Base-by-base conservation (phyloP, 1,284 basidiomycete species). In the Marasmius sp. region DNA sequence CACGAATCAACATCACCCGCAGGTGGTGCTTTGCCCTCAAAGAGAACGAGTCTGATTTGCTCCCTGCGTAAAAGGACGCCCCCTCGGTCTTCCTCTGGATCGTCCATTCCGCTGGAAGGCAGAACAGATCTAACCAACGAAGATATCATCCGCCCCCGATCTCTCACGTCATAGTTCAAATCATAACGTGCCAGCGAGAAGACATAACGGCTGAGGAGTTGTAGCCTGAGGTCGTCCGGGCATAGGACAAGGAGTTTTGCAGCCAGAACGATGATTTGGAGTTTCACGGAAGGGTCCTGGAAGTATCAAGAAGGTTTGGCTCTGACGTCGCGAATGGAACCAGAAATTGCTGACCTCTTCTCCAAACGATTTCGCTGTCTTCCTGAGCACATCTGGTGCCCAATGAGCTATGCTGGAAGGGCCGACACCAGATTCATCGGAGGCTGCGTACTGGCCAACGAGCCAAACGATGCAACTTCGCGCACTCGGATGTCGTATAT, bases 181-280 rank as follows among this genome's bases (percentile, higher is more conserved):
- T 98, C 96, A 73, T 95, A 98, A 60, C 91, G 84, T 1, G 93
- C 94, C n/a, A 97, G 83, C 0, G 85, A 82, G 66, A 95, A 86
- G 14, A 94, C 84, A 70, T 97, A 93, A 60, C 81, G 83, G 58
- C 81, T 81, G 57, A 97, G 73, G 38, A 86, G 72, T 64, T 73
- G 70, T 9, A 92, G 66, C 0, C 75, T 81, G 51, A 75, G 74
- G 55, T 87, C 79, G 1, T 76, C 74, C 2, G 91, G 87, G n/a
- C 81, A 84, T 12, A 94, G 76, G 16, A 92, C 83, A 55, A 92
- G 78, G 1, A 96, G 79, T 74, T 97, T 97, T 1, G 92, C 87
- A 0, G 91, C 88, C n/a, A 97, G 82, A 0, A 89, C 92, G 14
- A 95, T 72, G 20, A 88, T 83, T 71, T 96, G 93, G 9, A 95